A percentile compares a stretch with the other conserved stretches of the same genome.
Conservation (phyloP, 108 stramenopile species). For the Cyclotella kingstonii region DNA sequence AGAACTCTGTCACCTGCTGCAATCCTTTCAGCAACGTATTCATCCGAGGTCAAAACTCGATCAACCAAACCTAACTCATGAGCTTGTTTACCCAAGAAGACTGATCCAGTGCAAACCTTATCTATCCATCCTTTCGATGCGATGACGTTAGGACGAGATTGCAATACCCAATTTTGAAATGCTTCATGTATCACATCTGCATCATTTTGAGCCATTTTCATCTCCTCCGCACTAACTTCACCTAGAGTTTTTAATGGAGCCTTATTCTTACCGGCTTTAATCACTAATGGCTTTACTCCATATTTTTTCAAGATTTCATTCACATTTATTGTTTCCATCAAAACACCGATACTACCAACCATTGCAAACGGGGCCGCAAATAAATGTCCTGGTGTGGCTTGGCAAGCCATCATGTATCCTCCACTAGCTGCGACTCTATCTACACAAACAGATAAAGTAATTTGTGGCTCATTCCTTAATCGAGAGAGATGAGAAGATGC, state of each 20-base stretch:
- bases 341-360: constrained; percentile 77
- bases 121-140: constrained; percentile 44
- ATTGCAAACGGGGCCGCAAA: constrained; percentile 82
- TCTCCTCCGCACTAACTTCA: constrained; percentile 55
- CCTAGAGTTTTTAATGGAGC: constrained; percentile 65
- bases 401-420: constrained; percentile 80
- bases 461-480: constrained; percentile 50
- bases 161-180: constrained; percentile 58
- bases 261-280: constrained; percentile 79
- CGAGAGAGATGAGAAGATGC: constrained; percentile 70
- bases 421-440: constrained; percentile 69
- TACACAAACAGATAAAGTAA: constrained; percentile 52
- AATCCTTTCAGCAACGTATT: constrained; percentile 75
- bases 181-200: constrained; percentile 68
- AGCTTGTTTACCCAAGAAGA: constrained; percentile 64
- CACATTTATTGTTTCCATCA: constrained; percentile 69
- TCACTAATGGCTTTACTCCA: constrained; percentile 61
- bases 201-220: constrained; percentile 55
- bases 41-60: constrained; percentile 71
- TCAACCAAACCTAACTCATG: constrained; percentile 66
- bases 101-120: constrained; percentile 66
- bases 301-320: constrained; percentile 57
- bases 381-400: constrained; percentile 57
- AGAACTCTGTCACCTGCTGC: constrained; percentile 70
- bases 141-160: constrained; percentile 45